Evolutionary conservation across 371 early-diverging fungal species (phyloP).

Genomic region (Entomophthora muscae): DNA sequence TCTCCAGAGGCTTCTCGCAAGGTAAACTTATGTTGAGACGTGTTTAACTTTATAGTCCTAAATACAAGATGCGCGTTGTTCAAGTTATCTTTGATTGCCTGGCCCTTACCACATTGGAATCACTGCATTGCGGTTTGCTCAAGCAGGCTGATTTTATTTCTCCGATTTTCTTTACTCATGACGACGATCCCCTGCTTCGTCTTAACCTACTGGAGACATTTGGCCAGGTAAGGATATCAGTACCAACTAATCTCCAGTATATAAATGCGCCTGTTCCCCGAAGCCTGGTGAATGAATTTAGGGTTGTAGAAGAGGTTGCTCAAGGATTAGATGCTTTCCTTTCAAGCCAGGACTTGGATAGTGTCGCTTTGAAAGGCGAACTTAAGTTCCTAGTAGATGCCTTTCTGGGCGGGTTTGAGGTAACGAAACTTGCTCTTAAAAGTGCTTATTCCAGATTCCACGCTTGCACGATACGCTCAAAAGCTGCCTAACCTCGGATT

Average conservation of each 20-base stretch:
- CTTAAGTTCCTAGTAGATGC: neutral
- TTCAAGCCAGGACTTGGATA: neutral
- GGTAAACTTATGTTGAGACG: no score
- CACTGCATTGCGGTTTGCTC: neutral
- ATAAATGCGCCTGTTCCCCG: neutral
- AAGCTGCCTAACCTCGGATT: neutral
- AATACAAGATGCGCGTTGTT: neutral
- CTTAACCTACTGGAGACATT: neutral
- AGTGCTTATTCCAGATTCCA: neutral
- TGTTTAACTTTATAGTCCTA: neutral
- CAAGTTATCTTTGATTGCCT: neutral
- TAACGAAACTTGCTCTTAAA: neutral
- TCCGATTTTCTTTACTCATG: neutral
- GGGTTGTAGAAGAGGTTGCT: neutral
- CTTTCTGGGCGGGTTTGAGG: neutral
- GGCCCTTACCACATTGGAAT: neutral
- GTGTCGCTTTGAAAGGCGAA: neutral
- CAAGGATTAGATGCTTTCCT: no score
- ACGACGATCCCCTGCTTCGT: neutral
- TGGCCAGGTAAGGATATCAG: neutral
- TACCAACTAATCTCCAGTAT: neutral
- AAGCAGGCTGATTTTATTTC: neutral
- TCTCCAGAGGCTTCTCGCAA: neutral
- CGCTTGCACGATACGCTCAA: neutral
- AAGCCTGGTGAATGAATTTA: neutral